These are phyloP conservation scores for Gracilaria gracilis DNA, from an alignment of 23 red algal genomes.

Conservation along the genomic window DNA sequence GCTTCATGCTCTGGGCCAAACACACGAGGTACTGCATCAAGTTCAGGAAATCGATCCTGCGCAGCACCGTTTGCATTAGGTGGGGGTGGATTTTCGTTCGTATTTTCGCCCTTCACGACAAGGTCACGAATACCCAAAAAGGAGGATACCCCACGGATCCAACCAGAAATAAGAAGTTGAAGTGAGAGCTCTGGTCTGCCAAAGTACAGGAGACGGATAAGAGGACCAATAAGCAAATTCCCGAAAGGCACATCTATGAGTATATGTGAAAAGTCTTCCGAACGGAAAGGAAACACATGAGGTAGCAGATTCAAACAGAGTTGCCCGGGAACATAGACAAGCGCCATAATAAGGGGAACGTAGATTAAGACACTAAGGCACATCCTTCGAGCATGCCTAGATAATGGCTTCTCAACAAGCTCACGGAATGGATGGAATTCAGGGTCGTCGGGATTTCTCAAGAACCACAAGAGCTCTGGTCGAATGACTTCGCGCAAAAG, in stretches of 20 bases:
- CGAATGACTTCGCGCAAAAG: slow-evolving; percentile 80
- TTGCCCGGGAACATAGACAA: slow-evolving; percentile 77
- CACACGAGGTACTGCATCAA: neutral
- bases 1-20: neutral
- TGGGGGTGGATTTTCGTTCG: slow-evolving; percentile 11
- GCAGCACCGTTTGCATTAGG: neutral
- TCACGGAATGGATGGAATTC: slow-evolving; percentile 95
- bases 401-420: slow-evolving; percentile 91
- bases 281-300: slow-evolving; percentile 80
- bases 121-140: slow-evolving; percentile 70
- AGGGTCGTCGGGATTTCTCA: slow-evolving; percentile 94
- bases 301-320: slow-evolving; percentile 62
- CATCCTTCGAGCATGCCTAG: slow-evolving; percentile 86
- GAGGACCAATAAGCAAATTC: slow-evolving; percentile 75
- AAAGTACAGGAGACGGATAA: slow-evolving; percentile 67
- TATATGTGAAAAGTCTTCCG: slow-evolving; percentile 67
- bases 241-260: slow-evolving; percentile 80
- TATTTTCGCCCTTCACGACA: slow-evolving; percentile 65
- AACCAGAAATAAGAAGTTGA: slow-evolving; percentile 27
- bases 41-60: neutral
- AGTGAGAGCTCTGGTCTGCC: slow-evolving; percentile 60
- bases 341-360: slow-evolving; percentile 79
- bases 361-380: slow-evolving; percentile 84
- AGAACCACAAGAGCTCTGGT: slow-evolving; percentile 90
- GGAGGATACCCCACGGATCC: slow-evolving; percentile 57